phyloP scores from a whole-genome alignment of 2,329 filamentous ascomycete species.

The Claviceps fusiformis region DNA sequence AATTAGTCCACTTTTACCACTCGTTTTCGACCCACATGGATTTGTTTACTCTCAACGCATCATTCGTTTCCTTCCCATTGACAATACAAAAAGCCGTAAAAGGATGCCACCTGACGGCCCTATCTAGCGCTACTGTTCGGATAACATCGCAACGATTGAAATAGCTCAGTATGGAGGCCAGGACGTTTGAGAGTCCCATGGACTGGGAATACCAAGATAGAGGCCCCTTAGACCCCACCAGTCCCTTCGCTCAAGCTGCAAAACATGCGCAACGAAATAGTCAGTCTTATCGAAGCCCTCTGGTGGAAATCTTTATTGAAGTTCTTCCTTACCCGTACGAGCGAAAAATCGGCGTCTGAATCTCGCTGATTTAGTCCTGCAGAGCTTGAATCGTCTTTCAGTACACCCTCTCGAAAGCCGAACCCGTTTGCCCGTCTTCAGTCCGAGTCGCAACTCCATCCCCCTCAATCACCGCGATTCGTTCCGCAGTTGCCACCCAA shows the following conservation, averaged over 20 bases:
- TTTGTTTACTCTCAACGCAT: constrained; percentile 21
- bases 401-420: constrained; percentile 16
- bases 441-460: constrained; percentile 24
- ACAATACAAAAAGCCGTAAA: constrained; percentile 6
- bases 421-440: constrained; percentile 23
- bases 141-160: neutral
- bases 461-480: constrained; percentile 33
- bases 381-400: constrained; percentile 27
- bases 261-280: constrained; percentile 27
- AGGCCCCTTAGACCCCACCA: constrained; percentile 45
- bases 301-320: neutral
- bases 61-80: constrained; percentile 14
- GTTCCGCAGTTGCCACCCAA: constrained; percentile 28
- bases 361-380: constrained; percentile 9
- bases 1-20: constrained; percentile 9
- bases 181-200: constrained; percentile 49
- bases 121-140: neutral
- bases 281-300: constrained; percentile 17
- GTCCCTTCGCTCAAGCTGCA: constrained; percentile 44
- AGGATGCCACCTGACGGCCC: neutral
- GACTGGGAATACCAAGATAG: constrained; percentile 51
- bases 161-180: constrained; percentile 30
- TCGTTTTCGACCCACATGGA: constrained; percentile 2
- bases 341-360: neutral
- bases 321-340: no score